Evolutionary conservation across 768 basidiomycete species (phyloP), one percentile per base, ranked within the genome.

Genomic region (Rhodocollybia butyracea): DNA sequence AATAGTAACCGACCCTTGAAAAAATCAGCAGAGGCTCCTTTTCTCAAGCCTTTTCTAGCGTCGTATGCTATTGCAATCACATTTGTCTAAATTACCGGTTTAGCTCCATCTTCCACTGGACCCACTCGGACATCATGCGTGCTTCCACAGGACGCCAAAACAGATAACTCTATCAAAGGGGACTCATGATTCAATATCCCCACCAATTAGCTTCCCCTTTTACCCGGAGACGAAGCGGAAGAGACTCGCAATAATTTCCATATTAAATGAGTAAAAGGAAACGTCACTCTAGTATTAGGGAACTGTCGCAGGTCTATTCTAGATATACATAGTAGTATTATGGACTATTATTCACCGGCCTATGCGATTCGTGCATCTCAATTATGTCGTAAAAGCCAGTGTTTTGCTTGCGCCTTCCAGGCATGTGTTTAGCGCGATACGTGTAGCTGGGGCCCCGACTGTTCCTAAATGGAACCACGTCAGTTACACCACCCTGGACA

Each of bases 381-480:
- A n/a, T n/a, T n/a, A n/a, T n/a, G n/a, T n/a, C n/a, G n/a, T n/a
- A n/a, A n/a, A n/a, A n/a, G n/a, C n/a, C n/a, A n/a, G n/a, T n/a
- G n/a, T n/a, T n/a, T n/a, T n/a, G n/a, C n/a, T n/a, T n/a, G n/a
- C n/a, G n/a, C n/a, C n/a, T n/a, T n/a, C n/a, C n/a, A n/a, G n/a
- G n/a, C n/a, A n/a, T n/a, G n/a, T n/a, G n/a, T n/a, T n/a, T n/a
- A n/a, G n/a, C n/a, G n/a, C n/a, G n/a, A n/a, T n/a, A n/a, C n/a
- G n/a, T n/a, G n/a, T n/a, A n/a, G n/a, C n/a, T n/a, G n/a, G n/a
- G n/a, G n/a, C n/a, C n/a, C n/a, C n/a, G n/a, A n/a, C n/a, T n/a
- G n/a, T n/a, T n/a, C n/a, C n/a, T n/a, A n/a, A n/a, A n/a, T n/a
- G 98, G 98, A 2, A 97, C 98, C 12, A 92, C 95, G 71, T 99